Evolutionary conservation across 2,329 filamentous ascomycete species (phyloP).

Genomic region (Sporothrix mexicana): DNA sequence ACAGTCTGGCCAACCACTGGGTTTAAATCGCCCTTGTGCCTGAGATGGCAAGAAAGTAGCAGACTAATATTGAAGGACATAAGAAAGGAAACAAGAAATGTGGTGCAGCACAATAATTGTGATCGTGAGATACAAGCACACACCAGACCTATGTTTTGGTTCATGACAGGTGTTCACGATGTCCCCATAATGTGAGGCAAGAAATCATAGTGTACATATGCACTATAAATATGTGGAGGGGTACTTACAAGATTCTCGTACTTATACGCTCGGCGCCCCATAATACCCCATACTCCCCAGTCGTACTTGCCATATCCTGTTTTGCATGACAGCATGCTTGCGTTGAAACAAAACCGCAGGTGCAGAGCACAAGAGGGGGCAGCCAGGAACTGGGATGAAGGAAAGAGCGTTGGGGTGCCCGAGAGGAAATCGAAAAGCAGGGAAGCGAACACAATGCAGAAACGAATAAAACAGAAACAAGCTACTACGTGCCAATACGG

Average conservation of each 20-base stretch:
- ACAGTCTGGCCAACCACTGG: not conserved
- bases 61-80: not conserved
- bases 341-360: conserved; percentile 24
- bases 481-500: not conserved
- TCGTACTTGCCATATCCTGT: conserved; percentile 16
- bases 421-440: not conserved
- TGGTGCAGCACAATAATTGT: not conserved
- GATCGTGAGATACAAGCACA: not conserved
- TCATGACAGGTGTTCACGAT: not conserved
- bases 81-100: conserved; percentile 4
- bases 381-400: not conserved
- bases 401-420: not conserved
- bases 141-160: conserved; percentile 18
- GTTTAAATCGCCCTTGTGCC: not conserved
- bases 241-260: not conserved
- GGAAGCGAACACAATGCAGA: not conserved
- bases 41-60: not conserved
- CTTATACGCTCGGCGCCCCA: not conserved
- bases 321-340: conserved; percentile 26
- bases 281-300: conserved; percentile 24
- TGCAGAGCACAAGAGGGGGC: not conserved
- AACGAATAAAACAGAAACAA: not conserved
- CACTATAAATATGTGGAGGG: not conserved
- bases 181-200: not conserved
- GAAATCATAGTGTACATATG: not conserved